Evolutionary conservation across 768 basidiomycete species (phyloP), one percentile per base, ranked within the genome.

Genomic region (Boletus vinaceobasis): DNA sequence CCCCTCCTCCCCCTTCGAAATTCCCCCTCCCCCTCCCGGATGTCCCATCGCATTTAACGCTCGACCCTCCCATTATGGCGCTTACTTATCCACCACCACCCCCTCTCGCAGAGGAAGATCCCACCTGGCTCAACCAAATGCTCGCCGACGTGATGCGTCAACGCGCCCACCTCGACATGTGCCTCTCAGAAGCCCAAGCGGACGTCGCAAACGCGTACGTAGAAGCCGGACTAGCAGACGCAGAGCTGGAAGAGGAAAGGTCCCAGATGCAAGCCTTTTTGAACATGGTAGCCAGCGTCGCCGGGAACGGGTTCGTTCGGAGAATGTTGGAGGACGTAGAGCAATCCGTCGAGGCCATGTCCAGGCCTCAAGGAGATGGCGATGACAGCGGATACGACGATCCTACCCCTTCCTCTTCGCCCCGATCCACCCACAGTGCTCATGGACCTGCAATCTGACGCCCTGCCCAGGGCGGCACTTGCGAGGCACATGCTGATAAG

Each of bases 61-160:
- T 69, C 32, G 32, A 57, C n/a, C 65, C 70, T 27, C 69, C 69
- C n/a, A 29, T 69, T 43, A 72, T 70, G 59, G 14, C 46, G 0
- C 15, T 71, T 8, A 53, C 57, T 19, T 72, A 67, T 44, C 69
- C 69, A 14, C 69, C 71, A 26, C 57, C 47, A n/a, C 47, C 33
- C 1, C 69, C 69, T 8, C 61, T 72, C 50, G 32, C 47, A 21
- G 43, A 50, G 21, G n/a, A 59, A n/a, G 69, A 72, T 39, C 61
- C 69, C 7, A 55, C 43, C 8, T 71, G 69, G 69, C 60, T 67
- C 29, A 11, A 59, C 39, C 46, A 55, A 45, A 71, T 71, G 69
- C 17, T 65, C 23, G 55, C 39, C 0, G 67, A 71, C 27, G 47
- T 69, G 50, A 38, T 56, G 37, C 69, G 69, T 21, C 59, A 71